Base-by-base conservation (phyloP, 441 rosid species). In the Viola pubescens region DNA sequence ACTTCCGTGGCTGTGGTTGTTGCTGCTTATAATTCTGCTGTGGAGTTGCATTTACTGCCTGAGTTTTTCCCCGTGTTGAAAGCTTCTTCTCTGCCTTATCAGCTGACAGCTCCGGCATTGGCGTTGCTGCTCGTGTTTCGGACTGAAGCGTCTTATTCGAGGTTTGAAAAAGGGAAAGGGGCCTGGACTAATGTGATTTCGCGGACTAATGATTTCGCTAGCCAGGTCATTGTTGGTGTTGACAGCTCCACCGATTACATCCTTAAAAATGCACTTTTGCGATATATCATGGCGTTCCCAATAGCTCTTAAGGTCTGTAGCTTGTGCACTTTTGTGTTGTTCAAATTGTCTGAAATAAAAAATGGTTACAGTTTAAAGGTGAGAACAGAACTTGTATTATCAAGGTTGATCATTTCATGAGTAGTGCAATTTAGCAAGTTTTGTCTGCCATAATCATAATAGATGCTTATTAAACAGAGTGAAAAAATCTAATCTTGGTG, bases 91-190 rank as follows among this genome's bases (percentile, higher is more conserved):
- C 66, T 91, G 74, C 94, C 97, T 4, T 89, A 91, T 61, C 98
- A 91, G 79, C 66, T 87, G 52, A 91, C 95, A 0, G 96, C 95
- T 47, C 98, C 98, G 3, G 95, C 95, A 38, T 56, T 91, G 63
- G 98, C 98, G 1, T 78, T 89, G 65, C 80, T 91, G 71, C 66
- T 91, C 53, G 98, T 89, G 63, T 91, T 91, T 55, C 73, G 97
- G 65, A 91, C 95, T 8, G 95, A 91, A 73, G 95, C 98, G n/a
- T 87, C 96, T 38, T 91, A 88, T 75, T 87, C 97, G 3, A 76
- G 98, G 79, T 89, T 68, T 48, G 95, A 80, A 68, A 87, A 85
- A 69, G 98, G 98, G 48, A 82, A 78, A 61, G 84, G 82, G 62
- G 86, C 94, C 26, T 92, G 97, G 98, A 82, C 84, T 55, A 80